phyloP scores from a whole-genome alignment of 2,329 filamentous ascomycete genomes.

The Cladobotryum protrusum region DNA sequence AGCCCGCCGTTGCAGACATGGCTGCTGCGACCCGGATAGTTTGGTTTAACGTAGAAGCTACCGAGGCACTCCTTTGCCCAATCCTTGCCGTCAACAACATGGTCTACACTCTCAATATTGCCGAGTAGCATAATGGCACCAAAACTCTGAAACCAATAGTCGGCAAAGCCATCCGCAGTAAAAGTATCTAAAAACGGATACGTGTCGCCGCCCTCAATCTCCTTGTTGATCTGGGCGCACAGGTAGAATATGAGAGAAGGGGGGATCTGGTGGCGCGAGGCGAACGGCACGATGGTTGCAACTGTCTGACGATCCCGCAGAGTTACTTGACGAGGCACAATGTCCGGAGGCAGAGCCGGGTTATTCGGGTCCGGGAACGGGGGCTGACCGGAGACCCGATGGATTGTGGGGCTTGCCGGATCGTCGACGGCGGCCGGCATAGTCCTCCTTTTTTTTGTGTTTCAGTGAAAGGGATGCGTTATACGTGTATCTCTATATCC shows the following conservation, averaged over 20 bases:
- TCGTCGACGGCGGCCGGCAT: constrained; percentile 80
- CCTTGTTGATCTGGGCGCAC: constrained; percentile 77
- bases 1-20: constrained; percentile 86
- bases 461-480: background rate
- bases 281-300: constrained; percentile 78
- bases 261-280: constrained; percentile 70
- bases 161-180: constrained; percentile 65
- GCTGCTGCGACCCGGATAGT: constrained; percentile 84
- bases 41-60: constrained; percentile 91
- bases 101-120: constrained; percentile 57
- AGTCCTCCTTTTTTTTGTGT: constrained; percentile 19
- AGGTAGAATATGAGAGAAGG: constrained; percentile 68
- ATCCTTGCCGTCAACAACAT: constrained; percentile 55
- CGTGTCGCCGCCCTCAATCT: constrained; percentile 87
- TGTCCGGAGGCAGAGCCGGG: constrained; percentile 60
- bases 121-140: constrained; percentile 82
- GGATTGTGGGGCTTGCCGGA: constrained; percentile 62
- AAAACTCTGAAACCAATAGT: constrained; percentile 90
- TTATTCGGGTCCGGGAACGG: constrained; percentile 59
- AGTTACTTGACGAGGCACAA: constrained; percentile 70
- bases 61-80: constrained; percentile 79
- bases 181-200: constrained; percentile 82
- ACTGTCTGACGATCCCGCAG: constrained; percentile 78
- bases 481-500: too few species aligned
- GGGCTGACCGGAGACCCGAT: constrained; percentile 59